phyloP scores from a whole-genome alignment of 495 filamentous ascomycete genomes.

The Astrothelium macrocarpum region DNA sequence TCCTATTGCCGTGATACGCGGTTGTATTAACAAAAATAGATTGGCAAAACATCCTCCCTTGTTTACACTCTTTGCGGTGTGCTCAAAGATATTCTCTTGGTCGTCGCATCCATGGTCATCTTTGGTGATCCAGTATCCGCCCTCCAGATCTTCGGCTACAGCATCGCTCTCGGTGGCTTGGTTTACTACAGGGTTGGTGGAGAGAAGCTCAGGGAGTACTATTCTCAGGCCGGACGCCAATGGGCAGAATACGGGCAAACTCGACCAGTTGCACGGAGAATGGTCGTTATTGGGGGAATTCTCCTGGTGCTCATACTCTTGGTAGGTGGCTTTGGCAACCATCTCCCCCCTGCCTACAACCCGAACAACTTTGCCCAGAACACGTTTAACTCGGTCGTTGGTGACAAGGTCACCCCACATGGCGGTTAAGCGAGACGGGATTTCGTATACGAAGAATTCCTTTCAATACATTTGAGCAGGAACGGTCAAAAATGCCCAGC shows the following conservation, averaged over 20 bases:
- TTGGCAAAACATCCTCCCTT: slow-evolving; percentile 92
- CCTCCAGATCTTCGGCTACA: slow-evolving; percentile 92
- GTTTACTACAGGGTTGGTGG: slow-evolving; percentile 95
- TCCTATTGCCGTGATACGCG: slow-evolving; percentile 14
- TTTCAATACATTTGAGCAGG: neutral
- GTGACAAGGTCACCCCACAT: slow-evolving; percentile 1
- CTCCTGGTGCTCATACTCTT: slow-evolving; percentile 59
- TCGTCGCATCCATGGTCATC: slow-evolving; percentile 78
- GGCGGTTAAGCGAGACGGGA: neutral
- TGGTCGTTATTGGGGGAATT: slow-evolving; percentile 54
- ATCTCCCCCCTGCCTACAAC: neutral
- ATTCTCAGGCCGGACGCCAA: slow-evolving; percentile 52
- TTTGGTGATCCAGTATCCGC: slow-evolving; percentile 72
- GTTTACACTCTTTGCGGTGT: slow-evolving; percentile 97
- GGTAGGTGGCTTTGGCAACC: slow-evolving; percentile 42
- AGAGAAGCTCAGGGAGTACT: slow-evolving; percentile 71
- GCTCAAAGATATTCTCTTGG: slow-evolving; percentile 95
- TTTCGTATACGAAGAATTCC: neutral
- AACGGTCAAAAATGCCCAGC: neutral
- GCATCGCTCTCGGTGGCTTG: slow-evolving; percentile 79
- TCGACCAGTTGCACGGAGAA: slow-evolving; percentile 65
- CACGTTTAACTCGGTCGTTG: slow-evolving; percentile 1
- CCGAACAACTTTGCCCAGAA: slow-evolving; percentile 3
- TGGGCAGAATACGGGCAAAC: slow-evolving; percentile 82
- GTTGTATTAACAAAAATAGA: slow-evolving; percentile 42